Evolutionary conservation across 257 asterid genomes (phyloP).

Genomic region (Solanum megistacrolobum): DNA sequence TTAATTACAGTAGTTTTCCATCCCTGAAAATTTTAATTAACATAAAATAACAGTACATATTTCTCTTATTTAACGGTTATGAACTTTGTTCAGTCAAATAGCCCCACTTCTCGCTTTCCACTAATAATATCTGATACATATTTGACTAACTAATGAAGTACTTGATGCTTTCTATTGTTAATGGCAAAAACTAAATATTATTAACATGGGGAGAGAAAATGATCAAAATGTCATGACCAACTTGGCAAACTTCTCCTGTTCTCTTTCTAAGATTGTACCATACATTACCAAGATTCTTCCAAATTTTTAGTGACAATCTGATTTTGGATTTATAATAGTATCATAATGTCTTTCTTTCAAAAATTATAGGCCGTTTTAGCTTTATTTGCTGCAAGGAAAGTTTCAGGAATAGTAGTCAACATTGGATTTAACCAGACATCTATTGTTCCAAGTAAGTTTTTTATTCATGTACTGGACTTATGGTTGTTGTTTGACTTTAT

Average conservation of each 20-base stretch:
- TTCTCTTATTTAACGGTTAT: neutral
- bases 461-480: neutral
- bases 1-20: neutral
- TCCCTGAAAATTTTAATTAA: neutral
- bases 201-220: neutral
- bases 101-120: neutral
- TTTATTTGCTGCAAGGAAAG: constrained; percentile 77
- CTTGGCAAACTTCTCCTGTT: neutral
- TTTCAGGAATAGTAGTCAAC: constrained; percentile 89
- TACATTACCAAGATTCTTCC: neutral
- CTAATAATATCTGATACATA: neutral
- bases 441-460: constrained; percentile 75
- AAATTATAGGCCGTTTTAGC: constrained; percentile 77
- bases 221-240: neutral
- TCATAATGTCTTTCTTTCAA: neutral
- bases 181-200: neutral
- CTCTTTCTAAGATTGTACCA: neutral
- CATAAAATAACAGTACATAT: neutral
- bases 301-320: neutral
- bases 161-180: neutral
- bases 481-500: neutral
- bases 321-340: neutral
- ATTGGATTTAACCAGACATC: constrained; percentile 90
- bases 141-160: neutral
- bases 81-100: neutral